Base-by-base conservation (phyloP, 2,329 filamentous ascomycete genomes). In the Thelonectria olida region DNA sequence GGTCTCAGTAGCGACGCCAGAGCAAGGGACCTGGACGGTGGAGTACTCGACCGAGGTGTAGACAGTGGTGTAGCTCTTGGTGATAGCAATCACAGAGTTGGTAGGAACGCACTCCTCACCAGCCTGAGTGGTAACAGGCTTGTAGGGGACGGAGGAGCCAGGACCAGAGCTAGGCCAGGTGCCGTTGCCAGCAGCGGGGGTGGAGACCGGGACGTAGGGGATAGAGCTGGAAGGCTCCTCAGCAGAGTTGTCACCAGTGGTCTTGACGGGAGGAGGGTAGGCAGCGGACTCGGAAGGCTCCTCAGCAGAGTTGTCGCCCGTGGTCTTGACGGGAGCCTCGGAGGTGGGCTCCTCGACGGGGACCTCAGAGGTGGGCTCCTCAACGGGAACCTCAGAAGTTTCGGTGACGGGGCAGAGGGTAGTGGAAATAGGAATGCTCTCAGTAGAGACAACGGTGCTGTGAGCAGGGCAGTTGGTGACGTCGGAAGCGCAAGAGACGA, bases 381-480 rank as follows among this genome's bases (percentile, higher is more conserved):
- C 51, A 15, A 22, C 42, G 27, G 56, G 27, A 19, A 49, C 36
- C 23, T 51, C 34, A 47, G 42, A 19, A 27, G 48, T 36, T 45
- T 74, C 73, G 57, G 67, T 66, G 47, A 75, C 75, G 39, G 77
- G 73, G 79, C 78, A 78, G 72, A 80, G 60, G 54, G 77, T 79
- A 75, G 77, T 80, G 61, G 77, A 77, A 69, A 77, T 66, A 54
- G 75, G 71, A 55, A 78, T 54, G 61, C 76, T 76, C 74, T 77
- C 73, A 54, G 78, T 80, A 44, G 67, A 64, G 55, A 76, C 60
- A 60, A 75, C 69, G 61, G 74, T 78, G 72, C 74, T 74, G 68
- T 73, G 74, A 34, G 76, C 75, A 62, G 84, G 85, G 84, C 89
- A 91, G 86, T 90, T 73, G 76, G 85, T 84, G 73, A 90, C 86